phyloP scores from a whole-genome alignment of 1,284 basidiomycete genomes.

The Bjerkandera adusta region DNA sequence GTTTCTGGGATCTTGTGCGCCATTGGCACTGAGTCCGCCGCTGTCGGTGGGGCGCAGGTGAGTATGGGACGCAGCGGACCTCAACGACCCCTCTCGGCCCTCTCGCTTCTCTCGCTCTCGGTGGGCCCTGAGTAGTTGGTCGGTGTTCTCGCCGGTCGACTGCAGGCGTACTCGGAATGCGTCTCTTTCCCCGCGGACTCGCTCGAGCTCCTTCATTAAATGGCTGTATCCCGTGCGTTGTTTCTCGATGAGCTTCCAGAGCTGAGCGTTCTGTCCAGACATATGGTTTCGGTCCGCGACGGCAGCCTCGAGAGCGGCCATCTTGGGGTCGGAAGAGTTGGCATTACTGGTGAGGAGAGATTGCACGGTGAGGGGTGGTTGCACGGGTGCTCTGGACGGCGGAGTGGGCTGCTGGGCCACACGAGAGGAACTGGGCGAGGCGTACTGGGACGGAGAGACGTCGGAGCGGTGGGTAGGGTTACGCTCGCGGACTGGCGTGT shows the following conservation, averaged over 20 bases:
- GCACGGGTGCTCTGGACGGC: slow-evolving; percentile 27
- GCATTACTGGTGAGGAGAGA: slow-evolving; percentile 54
- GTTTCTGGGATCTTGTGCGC: slow-evolving; percentile 30
- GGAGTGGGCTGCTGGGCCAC: slow-evolving; percentile 26
- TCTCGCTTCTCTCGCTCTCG: slow-evolving; percentile 32
- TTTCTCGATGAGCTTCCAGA: slow-evolving; percentile 93
- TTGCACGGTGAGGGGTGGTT: slow-evolving; percentile 46
- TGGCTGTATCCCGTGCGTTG: slow-evolving; percentile 71
- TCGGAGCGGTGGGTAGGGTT: slow-evolving; percentile 18
- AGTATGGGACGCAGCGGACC: slow-evolving; percentile 27
- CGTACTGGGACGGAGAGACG: slow-evolving; percentile 20
- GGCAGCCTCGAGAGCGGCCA: slow-evolving; percentile 70
- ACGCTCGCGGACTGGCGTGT: slow-evolving; percentile 11
- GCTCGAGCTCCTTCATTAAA: slow-evolving; percentile 76
- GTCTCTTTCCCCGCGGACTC: slow-evolving; percentile 80
- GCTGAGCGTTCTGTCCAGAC: slow-evolving; percentile 79
- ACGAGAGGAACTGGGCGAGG: slow-evolving; percentile 23
- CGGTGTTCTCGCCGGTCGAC: slow-evolving; percentile 38
- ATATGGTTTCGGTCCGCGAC: slow-evolving; percentile 77
- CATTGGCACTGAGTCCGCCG: slow-evolving; percentile 13
- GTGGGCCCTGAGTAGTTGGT: slow-evolving; percentile 30
- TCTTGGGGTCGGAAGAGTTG: slow-evolving; percentile 48
- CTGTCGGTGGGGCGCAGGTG: slow-evolving; percentile 27
- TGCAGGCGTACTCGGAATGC: slow-evolving; percentile 52
- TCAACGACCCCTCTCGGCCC: slow-evolving; percentile 23